Base-by-base conservation (phyloP, 2,329 filamentous ascomycete genomes). In the Fusarium neocosmosporiellum region DNA sequence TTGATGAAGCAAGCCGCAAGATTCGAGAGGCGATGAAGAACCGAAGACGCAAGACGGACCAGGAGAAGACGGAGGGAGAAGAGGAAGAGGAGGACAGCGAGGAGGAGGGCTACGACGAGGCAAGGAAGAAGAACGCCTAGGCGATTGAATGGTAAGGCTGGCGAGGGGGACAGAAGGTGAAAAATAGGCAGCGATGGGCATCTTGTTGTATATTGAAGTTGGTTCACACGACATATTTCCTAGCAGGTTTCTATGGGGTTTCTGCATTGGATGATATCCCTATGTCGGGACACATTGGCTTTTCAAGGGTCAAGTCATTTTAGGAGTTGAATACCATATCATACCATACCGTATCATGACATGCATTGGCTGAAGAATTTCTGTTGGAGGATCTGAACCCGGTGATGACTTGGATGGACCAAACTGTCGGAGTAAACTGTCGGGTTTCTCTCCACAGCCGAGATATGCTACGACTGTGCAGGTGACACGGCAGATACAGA, bases 11-110 rank as follows among this genome's bases (percentile, higher is more conserved):
- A 3, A 95, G 90, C 79, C 89, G 90, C 81, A 94, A 93, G 84
- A 95, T 98, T 75, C 88, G 93, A 62, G 93, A 91, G 74, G 94
- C 94, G 6, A 97, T 98, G 93, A 88, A 91, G 79, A 80, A 88
- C 69, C 81, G 87, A 71, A 86, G 93, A 73, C 82, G 84, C 74
- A 88, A 85, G 85, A 90, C 86, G 71, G 80, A 83, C 66, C 80
- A 81, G 80, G 75, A 84, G 76, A 78, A 75, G 66, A 77, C 80
- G 78, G 78, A 82, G 7, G 71, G 65, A 31, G 79, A 79, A 5
- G 80, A 80, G 14, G 80, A 80, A 14, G 80, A 80, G 53, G 84
- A 84, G 20, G 85, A 84, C 55, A 83, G 84, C 31, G 84, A 85
- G 60, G 82, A 83, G 41, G 84, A 83, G 61, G 80, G 80, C 54